Conservation (phyloP, 2,329 filamentous ascomycete genomes). For the Shiraia bambusicola region DNA sequence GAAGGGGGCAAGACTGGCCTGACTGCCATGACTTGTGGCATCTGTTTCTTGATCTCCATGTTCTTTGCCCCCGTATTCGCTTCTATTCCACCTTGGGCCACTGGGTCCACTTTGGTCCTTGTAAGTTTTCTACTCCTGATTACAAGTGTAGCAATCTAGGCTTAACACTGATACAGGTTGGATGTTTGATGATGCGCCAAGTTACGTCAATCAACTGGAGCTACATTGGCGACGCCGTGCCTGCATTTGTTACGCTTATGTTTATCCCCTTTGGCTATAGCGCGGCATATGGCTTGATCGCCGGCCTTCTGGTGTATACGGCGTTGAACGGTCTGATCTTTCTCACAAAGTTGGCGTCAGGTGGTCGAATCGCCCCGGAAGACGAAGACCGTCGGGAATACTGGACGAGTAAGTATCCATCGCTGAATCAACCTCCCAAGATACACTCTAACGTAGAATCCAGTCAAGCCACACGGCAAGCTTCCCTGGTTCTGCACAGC, state of each 20-base stretch:
- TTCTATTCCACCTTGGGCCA: conserved; percentile 86
- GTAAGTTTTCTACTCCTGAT: conserved; percentile 47
- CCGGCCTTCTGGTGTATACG: conserved; percentile 74
- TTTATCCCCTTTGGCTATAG: conserved; percentile 89
- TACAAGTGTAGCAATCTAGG: not conserved
- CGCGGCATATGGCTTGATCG: conserved; percentile 83
- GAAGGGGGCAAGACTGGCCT: conserved; percentile 83
- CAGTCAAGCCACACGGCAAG: conserved; percentile 37
- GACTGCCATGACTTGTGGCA: conserved; percentile 73
- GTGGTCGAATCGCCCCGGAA: conserved; percentile 70
- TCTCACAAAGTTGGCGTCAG: conserved; percentile 64
- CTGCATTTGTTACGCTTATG: conserved; percentile 79
- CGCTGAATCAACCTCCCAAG: not conserved
- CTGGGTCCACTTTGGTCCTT: conserved; percentile 78
- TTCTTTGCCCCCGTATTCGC: conserved; percentile 92
- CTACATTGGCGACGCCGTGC: conserved; percentile 80
- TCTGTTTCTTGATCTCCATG: conserved; percentile 84
- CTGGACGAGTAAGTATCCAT: conserved; percentile 67
- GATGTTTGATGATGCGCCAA: conserved; percentile 75
- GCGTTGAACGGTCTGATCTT: conserved; percentile 71
- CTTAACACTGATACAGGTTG: conserved; percentile 45
- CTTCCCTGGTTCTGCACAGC: conserved; percentile 40
- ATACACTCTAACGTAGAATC: conserved; percentile 14
- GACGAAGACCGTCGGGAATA: conserved; percentile 76
- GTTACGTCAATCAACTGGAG: conserved; percentile 83